These are phyloP conservation scores for Boechera divaricarpa DNA, from an alignment of 345 rosid species.

Conservation along the genomic window DNA sequence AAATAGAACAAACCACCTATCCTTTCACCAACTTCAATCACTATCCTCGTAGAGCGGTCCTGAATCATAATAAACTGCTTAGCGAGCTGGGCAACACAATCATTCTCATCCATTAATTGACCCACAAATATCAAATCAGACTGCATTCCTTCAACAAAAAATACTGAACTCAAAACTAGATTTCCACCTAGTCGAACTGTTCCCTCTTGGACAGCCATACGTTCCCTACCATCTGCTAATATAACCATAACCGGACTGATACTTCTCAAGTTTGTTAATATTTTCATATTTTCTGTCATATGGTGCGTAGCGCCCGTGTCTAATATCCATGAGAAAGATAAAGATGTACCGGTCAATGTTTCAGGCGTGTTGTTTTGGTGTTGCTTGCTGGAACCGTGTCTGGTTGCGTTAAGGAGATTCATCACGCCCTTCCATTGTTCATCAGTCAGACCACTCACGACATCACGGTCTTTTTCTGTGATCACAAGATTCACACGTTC, in stretches of 20 bases:
- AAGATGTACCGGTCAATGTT: background rate
- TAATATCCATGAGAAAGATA: background rate
- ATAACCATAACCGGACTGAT: background rate
- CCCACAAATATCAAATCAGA: background rate
- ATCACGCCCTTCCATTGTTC: background rate
- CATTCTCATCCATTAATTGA: no score
- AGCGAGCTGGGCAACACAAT: no score
- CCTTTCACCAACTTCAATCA: background rate
- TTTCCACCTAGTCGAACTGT: background rate
- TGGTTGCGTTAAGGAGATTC: no score
- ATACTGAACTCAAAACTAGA: background rate
- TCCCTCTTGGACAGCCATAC: background rate
- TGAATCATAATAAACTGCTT: no score
- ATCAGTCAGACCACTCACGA: background rate
- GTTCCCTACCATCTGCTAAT: background rate
- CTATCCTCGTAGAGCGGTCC: background rate
- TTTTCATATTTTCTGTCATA: background rate
- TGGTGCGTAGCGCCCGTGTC: background rate
- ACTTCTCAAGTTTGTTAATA: background rate
- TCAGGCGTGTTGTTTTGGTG: no score
- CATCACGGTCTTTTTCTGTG: no score
- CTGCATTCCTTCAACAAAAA: background rate
- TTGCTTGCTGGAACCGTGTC: no score
- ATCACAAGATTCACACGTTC: no score
- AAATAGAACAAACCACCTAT: background rate